These are phyloP conservation scores for Vanilla planifolia DNA, from an alignment of 106 monocot species.

Conservation along the genomic window DNA sequence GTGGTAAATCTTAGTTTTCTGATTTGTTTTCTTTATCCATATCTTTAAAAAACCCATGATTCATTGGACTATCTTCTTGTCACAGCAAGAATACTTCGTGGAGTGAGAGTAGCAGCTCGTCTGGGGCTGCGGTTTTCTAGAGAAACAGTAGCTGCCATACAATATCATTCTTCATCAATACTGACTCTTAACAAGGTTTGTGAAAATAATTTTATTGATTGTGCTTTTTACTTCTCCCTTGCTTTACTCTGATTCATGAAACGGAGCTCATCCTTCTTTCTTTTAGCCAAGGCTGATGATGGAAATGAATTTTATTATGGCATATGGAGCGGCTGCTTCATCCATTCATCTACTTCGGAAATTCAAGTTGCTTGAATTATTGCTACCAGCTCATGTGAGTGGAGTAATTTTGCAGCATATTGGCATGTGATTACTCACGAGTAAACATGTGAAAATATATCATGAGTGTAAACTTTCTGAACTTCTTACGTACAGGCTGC, in stretches of 20 bases:
- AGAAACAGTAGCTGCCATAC: constrained; percentile 58
- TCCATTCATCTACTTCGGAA: constrained; percentile 73
- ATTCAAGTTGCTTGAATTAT: constrained; percentile 70
- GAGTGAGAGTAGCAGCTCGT: constrained; percentile 86
- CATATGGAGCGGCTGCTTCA: constrained; percentile 91
- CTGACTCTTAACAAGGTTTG: constrained; percentile 56
- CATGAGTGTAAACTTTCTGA: not conserved
- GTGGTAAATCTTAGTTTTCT: constrained; percentile 35
- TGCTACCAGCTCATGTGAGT: constrained; percentile 87
- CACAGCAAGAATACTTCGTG: constrained; percentile 89
- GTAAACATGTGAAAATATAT: not conserved
- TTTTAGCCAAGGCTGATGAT: constrained; percentile 78
- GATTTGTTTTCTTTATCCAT: not conserved
- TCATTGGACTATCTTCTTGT: not conserved
- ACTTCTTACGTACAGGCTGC: constrained; percentile 41
- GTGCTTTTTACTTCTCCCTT: not conserved
- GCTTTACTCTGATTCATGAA: not conserved
- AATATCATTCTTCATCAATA: constrained; percentile 52
- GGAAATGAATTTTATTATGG: constrained; percentile 91
- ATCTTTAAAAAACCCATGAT: not conserved
- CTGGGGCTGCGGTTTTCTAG: constrained; percentile 66
- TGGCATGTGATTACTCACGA: not conserved
- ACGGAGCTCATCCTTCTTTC: constrained; percentile 9
- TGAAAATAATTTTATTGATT: not conserved
- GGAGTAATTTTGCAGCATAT: not conserved